Evolutionary conservation across 78 protist species (phyloP).

Genomic region (Dictyostelium firmibasis): DNA sequence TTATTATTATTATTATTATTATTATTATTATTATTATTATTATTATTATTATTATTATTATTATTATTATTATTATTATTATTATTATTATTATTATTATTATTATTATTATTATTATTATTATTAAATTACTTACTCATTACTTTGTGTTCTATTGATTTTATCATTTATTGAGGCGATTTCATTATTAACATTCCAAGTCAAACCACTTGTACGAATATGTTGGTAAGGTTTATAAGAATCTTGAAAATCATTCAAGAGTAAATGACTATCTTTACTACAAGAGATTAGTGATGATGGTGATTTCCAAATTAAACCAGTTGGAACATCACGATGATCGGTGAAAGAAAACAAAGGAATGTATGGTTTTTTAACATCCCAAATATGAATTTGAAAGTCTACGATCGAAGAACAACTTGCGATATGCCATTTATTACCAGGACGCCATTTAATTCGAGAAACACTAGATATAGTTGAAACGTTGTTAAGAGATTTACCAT

Average conservation of each 20-base stretch:
- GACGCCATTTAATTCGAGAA: conserved; percentile 82
- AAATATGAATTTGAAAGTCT: conserved; percentile 78
- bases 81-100: no score
- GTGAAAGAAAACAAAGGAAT: conserved; percentile 74
- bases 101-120: not conserved
- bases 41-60: not conserved
- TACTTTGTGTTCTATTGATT: conserved; percentile 53
- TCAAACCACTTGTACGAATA: conserved; percentile 64
- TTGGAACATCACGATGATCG: conserved; percentile 80
- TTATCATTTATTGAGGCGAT: conserved; percentile 52
- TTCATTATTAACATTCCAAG: conserved; percentile 60
- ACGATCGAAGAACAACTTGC: conserved; percentile 83
- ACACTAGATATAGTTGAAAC: conserved; percentile 80
- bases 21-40: not conserved
- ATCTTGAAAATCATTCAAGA: conserved; percentile 11
- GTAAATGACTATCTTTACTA: conserved; percentile 61
- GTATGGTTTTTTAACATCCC: conserved; percentile 79
- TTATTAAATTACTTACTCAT: conserved; percentile 18
- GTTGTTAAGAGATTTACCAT: not conserved
- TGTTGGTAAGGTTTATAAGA: conserved; percentile 75
- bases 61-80: not conserved
- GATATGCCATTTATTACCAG: conserved; percentile 61
- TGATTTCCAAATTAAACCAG: conserved; percentile 65
- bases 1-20: no score
- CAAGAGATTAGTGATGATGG: conserved; percentile 31